phyloP scores from a whole-genome alignment of 108 stramenopile species.

The Aurantiochytrium sp. region DNA sequence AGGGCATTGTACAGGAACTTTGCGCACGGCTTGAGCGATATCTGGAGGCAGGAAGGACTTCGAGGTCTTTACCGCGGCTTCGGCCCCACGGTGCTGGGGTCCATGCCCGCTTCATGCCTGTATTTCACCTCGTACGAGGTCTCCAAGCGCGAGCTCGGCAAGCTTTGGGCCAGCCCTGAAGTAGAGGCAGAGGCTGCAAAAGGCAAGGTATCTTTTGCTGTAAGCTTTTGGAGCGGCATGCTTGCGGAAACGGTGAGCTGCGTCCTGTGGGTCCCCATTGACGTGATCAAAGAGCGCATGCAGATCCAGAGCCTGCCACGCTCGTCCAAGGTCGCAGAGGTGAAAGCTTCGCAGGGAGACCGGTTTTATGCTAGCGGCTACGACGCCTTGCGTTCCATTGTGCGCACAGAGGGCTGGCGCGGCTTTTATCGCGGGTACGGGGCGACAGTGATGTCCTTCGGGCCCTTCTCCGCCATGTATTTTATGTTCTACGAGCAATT shows the following conservation, averaged over 20 bases:
- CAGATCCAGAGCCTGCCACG: constrained; percentile 65
- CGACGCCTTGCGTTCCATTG: constrained; percentile 68
- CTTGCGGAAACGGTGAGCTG: constrained; percentile 81
- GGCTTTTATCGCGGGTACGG: constrained; percentile 87
- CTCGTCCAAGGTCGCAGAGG: not conserved
- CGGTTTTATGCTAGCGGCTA: constrained; percentile 60
- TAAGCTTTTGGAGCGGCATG: constrained; percentile 68
- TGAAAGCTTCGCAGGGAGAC: not conserved
- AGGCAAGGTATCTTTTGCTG: not conserved
- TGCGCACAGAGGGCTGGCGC: constrained; percentile 62
- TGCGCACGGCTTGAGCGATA: constrained; percentile 53
- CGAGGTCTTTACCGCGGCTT: constrained; percentile 85
- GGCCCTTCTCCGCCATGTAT: constrained; percentile 89
- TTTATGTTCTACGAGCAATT: constrained; percentile 86
- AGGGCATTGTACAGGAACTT: constrained; percentile 39
- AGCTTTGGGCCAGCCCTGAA: not conserved
- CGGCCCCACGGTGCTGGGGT: constrained; percentile 73
- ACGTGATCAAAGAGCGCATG: constrained; percentile 93
- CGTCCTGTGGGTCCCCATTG: constrained; percentile 89
- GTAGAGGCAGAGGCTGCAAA: not conserved
- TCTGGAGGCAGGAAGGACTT: constrained; percentile 70
- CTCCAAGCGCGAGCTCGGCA: constrained; percentile 41
- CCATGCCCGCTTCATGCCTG: constrained; percentile 81
- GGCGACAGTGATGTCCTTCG: constrained; percentile 86
- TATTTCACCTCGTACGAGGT: constrained; percentile 86